Evolutionary conservation across 202 grass and related monocot species (phyloP).

Genomic region (Zoysia matrella): DNA sequence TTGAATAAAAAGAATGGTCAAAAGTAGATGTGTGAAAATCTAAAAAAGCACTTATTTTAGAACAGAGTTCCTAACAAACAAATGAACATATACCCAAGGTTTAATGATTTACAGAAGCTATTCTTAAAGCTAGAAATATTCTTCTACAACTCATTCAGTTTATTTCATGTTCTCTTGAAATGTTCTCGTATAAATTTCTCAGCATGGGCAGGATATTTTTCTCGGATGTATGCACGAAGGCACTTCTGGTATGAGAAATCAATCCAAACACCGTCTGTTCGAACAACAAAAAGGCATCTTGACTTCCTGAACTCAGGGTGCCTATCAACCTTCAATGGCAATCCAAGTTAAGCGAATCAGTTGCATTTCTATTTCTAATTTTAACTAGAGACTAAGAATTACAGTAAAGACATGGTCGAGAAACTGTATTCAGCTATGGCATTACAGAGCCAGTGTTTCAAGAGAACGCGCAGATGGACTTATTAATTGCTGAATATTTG

Average conservation of each 20-base stretch:
- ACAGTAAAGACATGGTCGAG: not conserved
- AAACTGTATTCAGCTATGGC: not conserved
- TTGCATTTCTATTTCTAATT: not conserved
- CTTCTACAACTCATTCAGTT: slow-evolving; percentile 3
- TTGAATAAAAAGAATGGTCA: no score
- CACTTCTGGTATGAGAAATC: slow-evolving; percentile 99
- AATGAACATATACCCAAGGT: slow-evolving; percentile 5
- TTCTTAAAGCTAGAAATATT: slow-evolving; percentile 12
- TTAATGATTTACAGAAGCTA: slow-evolving; percentile 29
- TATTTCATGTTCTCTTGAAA: slow-evolving; percentile 85
- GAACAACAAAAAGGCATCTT: slow-evolving; percentile 91
- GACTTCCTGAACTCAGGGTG: slow-evolving; percentile 85
- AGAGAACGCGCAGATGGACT: not conserved
- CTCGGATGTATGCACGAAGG: slow-evolving; percentile 72
- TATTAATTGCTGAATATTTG: not conserved
- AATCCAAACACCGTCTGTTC: slow-evolving; percentile 86
- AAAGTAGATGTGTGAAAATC: no score
- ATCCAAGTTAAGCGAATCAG: slow-evolving; percentile 7
- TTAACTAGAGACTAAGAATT: not conserved
- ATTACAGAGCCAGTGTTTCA: not conserved
- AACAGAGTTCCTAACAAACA: not conserved
- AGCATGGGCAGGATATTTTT: slow-evolving; percentile 76
- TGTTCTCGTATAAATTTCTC: slow-evolving; percentile 82
- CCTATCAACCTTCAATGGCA: slow-evolving; percentile 71
- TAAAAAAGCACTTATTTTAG: no score